Evolutionary conservation across 2,329 filamentous ascomycete species (phyloP).

Genomic region (Monilinia vaccinii-corymbosi): DNA sequence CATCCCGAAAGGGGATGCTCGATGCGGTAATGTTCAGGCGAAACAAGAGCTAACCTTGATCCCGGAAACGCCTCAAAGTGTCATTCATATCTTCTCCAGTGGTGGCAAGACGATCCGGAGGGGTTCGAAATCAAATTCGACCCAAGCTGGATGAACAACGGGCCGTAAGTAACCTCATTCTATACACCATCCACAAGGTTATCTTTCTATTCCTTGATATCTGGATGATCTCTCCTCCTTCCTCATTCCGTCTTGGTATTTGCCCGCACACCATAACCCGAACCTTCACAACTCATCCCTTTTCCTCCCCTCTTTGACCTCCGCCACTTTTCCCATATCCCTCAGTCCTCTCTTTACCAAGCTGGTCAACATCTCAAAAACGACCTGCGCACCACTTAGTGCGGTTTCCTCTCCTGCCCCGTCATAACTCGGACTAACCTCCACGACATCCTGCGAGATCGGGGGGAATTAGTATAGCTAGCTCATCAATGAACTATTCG

Average conservation of each 20-base stretch:
- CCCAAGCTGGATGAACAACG: too few relatives aligned
- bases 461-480: background rate
- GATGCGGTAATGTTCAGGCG: too few relatives aligned
- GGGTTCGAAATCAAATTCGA: too few relatives aligned
- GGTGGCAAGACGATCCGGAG: too few relatives aligned
- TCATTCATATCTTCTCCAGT: too few relatives aligned
- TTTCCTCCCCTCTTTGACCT: background rate
- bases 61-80: too few relatives aligned
- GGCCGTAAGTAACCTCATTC: background rate
- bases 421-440: constrained; percentile 81
- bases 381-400: constrained; percentile 73
- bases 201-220: background rate
- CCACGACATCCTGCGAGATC: constrained; percentile 59
- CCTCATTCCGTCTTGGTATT: background rate
- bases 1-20: too few relatives aligned
- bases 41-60: too few relatives aligned
- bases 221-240: background rate
- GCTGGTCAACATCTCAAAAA: constrained; percentile 75
- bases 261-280: background rate
- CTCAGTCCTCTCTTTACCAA: constrained; percentile 53
- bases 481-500: background rate
- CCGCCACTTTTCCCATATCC: constrained; percentile 15
- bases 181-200: too few relatives aligned
- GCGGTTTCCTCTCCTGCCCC: constrained; percentile 71
- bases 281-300: background rate